These are phyloP conservation scores for Tolypocladium tropicale DNA, from an alignment of 2,329 filamentous ascomycete species.

Conservation along the genomic window DNA sequence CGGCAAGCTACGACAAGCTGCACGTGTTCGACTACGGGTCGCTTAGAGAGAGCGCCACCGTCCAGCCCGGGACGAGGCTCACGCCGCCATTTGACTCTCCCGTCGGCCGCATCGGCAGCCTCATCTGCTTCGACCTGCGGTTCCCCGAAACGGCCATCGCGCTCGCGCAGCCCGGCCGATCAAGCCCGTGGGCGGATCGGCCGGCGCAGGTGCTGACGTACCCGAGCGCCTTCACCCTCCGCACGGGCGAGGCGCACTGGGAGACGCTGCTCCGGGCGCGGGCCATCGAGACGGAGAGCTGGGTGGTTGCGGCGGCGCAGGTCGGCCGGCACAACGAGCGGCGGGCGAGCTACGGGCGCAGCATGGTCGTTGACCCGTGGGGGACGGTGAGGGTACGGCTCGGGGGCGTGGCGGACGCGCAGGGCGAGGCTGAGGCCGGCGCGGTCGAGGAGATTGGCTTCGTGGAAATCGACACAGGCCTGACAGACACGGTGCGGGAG, in stretches of 20 bases:
- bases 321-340: conserved; percentile 61
- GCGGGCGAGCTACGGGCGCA: conserved; percentile 74
- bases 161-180: conserved; percentile 37
- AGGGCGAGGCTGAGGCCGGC: conserved; percentile 27
- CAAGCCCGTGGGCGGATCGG: conserved; percentile 16
- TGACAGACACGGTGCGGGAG: conserved; percentile 36
- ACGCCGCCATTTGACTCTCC: conserved; percentile 61
- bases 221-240: conserved; percentile 82
- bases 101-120: conserved; percentile 64
- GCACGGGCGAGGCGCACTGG: conserved; percentile 83
- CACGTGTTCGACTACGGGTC: conserved; percentile 71
- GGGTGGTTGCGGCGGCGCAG: conserved; percentile 80
- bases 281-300: conserved; percentile 83
- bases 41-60: conserved; percentile 43
- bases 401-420: conserved; percentile 39
- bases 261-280: conserved; percentile 65
- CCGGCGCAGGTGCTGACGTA: conserved; percentile 71
- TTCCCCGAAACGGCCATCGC: conserved; percentile 68
- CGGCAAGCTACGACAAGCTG: conserved; percentile 66
- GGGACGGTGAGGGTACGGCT: conserved; percentile 61
- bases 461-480: conserved; percentile 40
- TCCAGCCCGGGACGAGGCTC: conserved; percentile 57
- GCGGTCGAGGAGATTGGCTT: conserved; percentile 38
- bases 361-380: conserved; percentile 81
- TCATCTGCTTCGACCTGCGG: conserved; percentile 86